Evolutionary conservation across 106 monocot species (phyloP), one percentile per base, ranked within the genome.

Genomic region (Xerophyta viscosa): DNA sequence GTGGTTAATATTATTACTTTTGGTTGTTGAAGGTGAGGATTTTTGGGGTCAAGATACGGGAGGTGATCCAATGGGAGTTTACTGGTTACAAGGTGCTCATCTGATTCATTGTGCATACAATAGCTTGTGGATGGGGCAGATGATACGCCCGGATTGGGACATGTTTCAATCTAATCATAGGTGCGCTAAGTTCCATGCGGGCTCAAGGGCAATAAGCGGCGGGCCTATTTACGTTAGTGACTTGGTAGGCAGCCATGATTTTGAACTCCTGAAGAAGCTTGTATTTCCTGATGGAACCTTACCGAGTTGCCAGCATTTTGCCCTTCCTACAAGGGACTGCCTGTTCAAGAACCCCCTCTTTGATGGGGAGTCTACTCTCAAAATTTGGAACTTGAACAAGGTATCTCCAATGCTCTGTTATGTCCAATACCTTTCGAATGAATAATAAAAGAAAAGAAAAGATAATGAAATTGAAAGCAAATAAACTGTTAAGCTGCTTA

Each of bases 361-460:
- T 64, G 78, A 79, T 62, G 69, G 69, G 19, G 9, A 65, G 30
- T 73, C 73, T 55, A 27, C 65, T 31, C 73, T 79, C 48, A 79
- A 79, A 60, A 64, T 79, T 21, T 79, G 79, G 79, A 73, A 73
- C 48, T 31, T 79, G 7, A 79, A 79, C 64, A 73, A 79, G 68
- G 72, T 68, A 28, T n/a, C n/a, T n/a, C n/a, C n/a, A n/a, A n/a
- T n/a, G n/a, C n/a, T n/a, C n/a, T n/a, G n/a, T n/a, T n/a, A n/a
- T n/a, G n/a, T n/a, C n/a, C n/a, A n/a, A n/a, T n/a, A n/a, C n/a
- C n/a, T n/a, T n/a, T n/a, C n/a, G n/a, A n/a, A n/a, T n/a, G 33
- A 36, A 36, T 6, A 36, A 36, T 36, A 36, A n/a, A n/a, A n/a
- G n/a, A n/a, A n/a, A n/a, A n/a, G n/a, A n/a, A n/a, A n/a, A n/a